Evolutionary conservation across 176 grass and related monocot species (phyloP).

Genomic region (Thalia dealbata): DNA sequence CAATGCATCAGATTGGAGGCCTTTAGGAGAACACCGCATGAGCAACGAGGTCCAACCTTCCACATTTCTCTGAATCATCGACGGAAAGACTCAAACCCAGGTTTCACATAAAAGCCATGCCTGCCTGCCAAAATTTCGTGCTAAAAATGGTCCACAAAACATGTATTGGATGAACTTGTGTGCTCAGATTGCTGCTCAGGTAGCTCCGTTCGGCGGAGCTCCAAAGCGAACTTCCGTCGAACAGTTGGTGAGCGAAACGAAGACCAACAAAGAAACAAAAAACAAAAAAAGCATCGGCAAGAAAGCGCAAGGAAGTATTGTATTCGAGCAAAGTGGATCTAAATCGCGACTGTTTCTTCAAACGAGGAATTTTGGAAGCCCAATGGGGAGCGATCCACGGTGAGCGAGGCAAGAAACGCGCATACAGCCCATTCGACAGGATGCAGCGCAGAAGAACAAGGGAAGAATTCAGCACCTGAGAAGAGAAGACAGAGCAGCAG

Average conservation of each 20-base stretch:
- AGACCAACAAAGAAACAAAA: not conserved
- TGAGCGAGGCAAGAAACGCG: too few species aligned
- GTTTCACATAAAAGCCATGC: slow-evolving; percentile 37
- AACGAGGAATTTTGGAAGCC: too few species aligned
- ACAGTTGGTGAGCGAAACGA: slow-evolving; percentile 16
- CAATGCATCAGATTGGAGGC: slow-evolving; percentile 5
- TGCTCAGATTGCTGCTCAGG: not conserved
- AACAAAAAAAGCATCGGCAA: too few species aligned
- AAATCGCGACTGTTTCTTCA: too few species aligned
- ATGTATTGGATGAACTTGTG: slow-evolving; percentile 22
- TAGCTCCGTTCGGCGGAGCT: not conserved
- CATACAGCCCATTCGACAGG: too few species aligned
- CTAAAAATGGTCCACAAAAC: slow-evolving; percentile 16
- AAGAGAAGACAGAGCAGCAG: not conserved
- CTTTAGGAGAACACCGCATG: slow-evolving; percentile 14
- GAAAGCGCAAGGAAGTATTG: too few species aligned
- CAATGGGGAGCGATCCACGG: too few species aligned
- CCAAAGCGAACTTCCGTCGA: slow-evolving; percentile 31
- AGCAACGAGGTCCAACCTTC: slow-evolving; percentile 39
- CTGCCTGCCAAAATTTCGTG: slow-evolving; percentile 29
- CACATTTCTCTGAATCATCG: slow-evolving; percentile 37
- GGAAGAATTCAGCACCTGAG: not conserved
- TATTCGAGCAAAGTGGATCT: too few species aligned
- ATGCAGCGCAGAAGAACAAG: too few species aligned
- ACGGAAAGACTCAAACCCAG: slow-evolving; percentile 25